phyloP scores from a whole-genome alignment of 1,284 basidiomycete species.

The Trichosporon coremiiforme region DNA sequence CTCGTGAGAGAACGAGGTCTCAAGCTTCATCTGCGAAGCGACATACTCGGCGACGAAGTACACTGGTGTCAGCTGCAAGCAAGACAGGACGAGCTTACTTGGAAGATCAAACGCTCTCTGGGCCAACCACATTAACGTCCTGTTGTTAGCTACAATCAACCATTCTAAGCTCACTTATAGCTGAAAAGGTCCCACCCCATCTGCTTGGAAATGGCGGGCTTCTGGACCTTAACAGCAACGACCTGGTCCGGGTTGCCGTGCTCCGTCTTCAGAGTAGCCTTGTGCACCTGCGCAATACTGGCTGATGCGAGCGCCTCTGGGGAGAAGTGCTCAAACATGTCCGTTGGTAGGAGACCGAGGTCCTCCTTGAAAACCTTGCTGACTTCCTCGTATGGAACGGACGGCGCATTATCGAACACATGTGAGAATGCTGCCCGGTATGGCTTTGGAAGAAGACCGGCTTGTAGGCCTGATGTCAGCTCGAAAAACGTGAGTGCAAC shows the following conservation, averaged over 20 bases:
- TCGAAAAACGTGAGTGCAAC: neutral
- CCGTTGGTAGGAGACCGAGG: conserved; percentile 67
- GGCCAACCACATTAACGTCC: conserved; percentile 50
- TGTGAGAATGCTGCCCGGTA: conserved; percentile 78
- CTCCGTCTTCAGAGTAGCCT: conserved; percentile 63
- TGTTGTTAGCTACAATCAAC: conserved; percentile 22
- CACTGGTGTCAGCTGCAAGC: conserved; percentile 38
- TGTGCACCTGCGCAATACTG: conserved; percentile 85
- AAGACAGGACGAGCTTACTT: conserved; percentile 36
- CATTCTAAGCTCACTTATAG: conserved; percentile 43
- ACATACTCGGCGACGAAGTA: conserved; percentile 67
- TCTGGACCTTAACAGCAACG: conserved; percentile 92
- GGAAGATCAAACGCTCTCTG: conserved; percentile 55
- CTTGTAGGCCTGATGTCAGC: conserved; percentile 68
- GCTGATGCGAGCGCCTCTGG: conserved; percentile 75
- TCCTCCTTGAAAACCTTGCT: conserved; percentile 69
- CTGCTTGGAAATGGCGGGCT: conserved; percentile 79
- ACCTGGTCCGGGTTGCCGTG: conserved; percentile 35
- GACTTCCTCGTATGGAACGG: conserved; percentile 71
- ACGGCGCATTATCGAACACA: conserved; percentile 83
- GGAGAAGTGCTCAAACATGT: conserved; percentile 76
- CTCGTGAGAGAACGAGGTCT: conserved; percentile 78
- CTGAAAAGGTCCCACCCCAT: conserved; percentile 74
- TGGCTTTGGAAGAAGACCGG: conserved; percentile 74
- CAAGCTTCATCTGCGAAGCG: conserved; percentile 73